Conservation (phyloP, 257 asterid genomes). For the Solanum piurae region DNA sequence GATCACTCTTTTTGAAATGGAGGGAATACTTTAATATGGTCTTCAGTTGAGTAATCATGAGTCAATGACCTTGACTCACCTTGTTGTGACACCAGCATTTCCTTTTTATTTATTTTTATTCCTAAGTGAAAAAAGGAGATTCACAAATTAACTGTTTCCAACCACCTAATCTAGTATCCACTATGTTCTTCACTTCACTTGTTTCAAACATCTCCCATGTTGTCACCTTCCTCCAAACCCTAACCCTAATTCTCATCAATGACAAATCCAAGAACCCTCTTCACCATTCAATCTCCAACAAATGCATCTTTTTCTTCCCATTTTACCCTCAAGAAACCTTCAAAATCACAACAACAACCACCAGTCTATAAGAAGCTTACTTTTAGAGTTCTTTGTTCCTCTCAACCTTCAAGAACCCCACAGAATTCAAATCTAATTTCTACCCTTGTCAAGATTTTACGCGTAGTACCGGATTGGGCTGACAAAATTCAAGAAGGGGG, state of each 20-base stretch:
- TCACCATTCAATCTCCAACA: constrained; percentile 16
- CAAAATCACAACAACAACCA: constrained; percentile 15
- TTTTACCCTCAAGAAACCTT: constrained; percentile 10
- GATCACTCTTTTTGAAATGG: no score
- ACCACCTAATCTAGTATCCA: constrained; percentile 10
- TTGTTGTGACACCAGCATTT: not conserved
- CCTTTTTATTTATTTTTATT: not conserved
- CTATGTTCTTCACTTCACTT: constrained; percentile 6
- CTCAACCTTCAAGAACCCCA: constrained; percentile 12
- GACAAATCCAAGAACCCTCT: constrained; percentile 16
- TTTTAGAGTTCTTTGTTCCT: constrained; percentile 25
- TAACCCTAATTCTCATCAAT: constrained; percentile 20
- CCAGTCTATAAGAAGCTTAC: not conserved
- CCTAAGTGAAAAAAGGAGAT: constrained; percentile 27
- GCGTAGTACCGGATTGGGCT: constrained; percentile 69
- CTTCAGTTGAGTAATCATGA: not conserved
- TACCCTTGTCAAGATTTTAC: constrained; percentile 29
- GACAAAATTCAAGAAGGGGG: constrained; percentile 55
- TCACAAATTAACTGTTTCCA: constrained; percentile 41
- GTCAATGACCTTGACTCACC: not conserved
- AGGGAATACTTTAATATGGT: not conserved
- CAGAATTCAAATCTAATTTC: constrained; percentile 15
- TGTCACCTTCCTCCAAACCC: constrained; percentile 11
- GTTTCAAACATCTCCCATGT: constrained; percentile 17
- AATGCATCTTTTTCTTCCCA: constrained; percentile 29